Base-by-base conservation (phyloP, 2,329 filamentous ascomycete species). In the Colletotrichum camelliae region DNA sequence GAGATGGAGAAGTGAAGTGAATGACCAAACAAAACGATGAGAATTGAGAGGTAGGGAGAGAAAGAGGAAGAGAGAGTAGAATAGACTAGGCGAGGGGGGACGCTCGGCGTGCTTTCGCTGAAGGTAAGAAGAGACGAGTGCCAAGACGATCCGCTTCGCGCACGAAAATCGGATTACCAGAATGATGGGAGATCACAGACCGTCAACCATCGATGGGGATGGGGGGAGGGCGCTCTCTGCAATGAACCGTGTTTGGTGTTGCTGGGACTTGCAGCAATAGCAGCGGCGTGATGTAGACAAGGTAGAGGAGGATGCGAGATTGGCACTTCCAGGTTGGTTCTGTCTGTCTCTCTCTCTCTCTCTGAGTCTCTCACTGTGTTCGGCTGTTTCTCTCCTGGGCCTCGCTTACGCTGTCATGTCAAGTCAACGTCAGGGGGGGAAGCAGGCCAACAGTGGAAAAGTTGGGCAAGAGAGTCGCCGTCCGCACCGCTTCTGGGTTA, bases 81-180 rank as follows among this genome's bases (percentile, higher is more conserved):
- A 27, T 24, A 65, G 43, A 21, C 29, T 61, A 31, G 6, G 24
- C 35, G 21, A 31, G 29, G 43, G 64, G 37, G 29, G 27, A 55
- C 18, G 68, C 24, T 37, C 65, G 62, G 74, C 58, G 58, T 55
- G 21, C 67, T 61, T 57, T 68, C 43, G 43, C 43, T 52, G 73
- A 66, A 52, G 70, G 74, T 66, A 76, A 76, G 74, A 76, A 76
- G 71, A 74, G 74, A 74, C 71, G 70, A 76, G 60, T 70, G 74
- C 70, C 71, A 73, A 76, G 74, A 24, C 21, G 58, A 76, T 76
- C 43, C 65, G 64, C 73, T 67, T 60, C 43, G 35, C 37, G 48
- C 71, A 55, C 35, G 74, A 65, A 66, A 76, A 76, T 76, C 74
- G 8, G 70, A 70, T 70, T 74, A 21, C 60, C 65, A 35, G 39